A percentile compares a stretch with the other conserved stretches of the same genome.
Conservation (phyloP, 371 early-diverging fungal genomes). For the Fennellomyces sp. region DNA sequence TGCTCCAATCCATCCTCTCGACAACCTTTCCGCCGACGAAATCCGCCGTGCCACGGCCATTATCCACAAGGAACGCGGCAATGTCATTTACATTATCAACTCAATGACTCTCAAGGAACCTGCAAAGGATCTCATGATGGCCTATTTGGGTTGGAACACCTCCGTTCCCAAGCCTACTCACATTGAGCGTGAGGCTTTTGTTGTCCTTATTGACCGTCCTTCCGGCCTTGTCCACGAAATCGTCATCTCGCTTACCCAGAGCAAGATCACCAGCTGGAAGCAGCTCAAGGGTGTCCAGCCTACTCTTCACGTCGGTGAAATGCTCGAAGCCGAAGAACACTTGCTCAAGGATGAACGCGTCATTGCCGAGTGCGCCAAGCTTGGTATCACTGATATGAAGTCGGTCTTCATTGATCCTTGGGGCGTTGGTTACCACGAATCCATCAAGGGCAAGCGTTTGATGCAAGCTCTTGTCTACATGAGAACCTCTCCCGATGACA, state of each 20-base stretch:
- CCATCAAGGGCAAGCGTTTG: slow-evolving; percentile 36
- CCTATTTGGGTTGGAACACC: slow-evolving; percentile 41
- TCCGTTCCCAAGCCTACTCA: slow-evolving; percentile 18
- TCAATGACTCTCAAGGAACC: slow-evolving; percentile 46
- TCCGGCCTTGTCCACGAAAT: slow-evolving; percentile 39
- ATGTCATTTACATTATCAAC: slow-evolving; percentile 31
- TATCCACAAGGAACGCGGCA: slow-evolving; percentile 24
- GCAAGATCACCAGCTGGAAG: slow-evolving; percentile 26
- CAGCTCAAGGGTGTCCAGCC: slow-evolving; percentile 42
- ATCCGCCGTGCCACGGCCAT: slow-evolving; percentile 31
- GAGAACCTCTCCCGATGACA: slow-evolving; percentile 43
- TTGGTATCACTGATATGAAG: slow-evolving; percentile 46
- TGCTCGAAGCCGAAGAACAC: slow-evolving; percentile 40
- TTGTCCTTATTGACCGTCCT: slow-evolving; percentile 33
- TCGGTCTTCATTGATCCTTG: slow-evolving; percentile 45
- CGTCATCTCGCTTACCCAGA: slow-evolving; percentile 28
- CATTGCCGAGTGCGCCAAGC: slow-evolving; percentile 33
- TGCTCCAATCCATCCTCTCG: neutral
- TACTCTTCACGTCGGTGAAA: slow-evolving; percentile 41
- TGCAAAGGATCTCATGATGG: slow-evolving; percentile 33
- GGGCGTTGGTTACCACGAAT: slow-evolving; percentile 42
- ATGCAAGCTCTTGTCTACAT: slow-evolving; percentile 48
- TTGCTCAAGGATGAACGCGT: slow-evolving; percentile 35
- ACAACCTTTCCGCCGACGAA: slow-evolving; percentile 24
- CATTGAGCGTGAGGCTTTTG: slow-evolving; percentile 45